Conservation (phyloP, 2,329 filamentous ascomycete species). For the Arachnomyces sp. region DNA sequence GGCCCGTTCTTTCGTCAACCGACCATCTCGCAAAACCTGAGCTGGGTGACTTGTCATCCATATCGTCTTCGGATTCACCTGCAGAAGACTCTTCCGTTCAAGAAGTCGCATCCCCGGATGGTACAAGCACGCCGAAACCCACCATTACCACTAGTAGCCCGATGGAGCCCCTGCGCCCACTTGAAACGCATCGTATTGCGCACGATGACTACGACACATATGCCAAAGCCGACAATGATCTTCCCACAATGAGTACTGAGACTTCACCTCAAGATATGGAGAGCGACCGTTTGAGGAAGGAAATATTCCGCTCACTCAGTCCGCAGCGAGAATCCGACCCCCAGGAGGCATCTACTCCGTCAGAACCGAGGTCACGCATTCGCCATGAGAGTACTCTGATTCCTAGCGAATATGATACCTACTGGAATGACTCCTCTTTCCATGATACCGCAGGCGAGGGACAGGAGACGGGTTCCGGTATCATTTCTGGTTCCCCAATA, state of each 20-base stretch:
- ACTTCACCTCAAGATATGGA: slow-evolving; percentile 33
- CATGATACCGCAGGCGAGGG: too few species aligned
- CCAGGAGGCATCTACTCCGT: neutral
- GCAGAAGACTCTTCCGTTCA: neutral
- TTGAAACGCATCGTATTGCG: slow-evolving; percentile 3
- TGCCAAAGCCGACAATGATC: neutral
- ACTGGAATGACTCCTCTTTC: slow-evolving; percentile 22
- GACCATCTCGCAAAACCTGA: slow-evolving; percentile 34
- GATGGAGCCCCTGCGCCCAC: slow-evolving; percentile 3
- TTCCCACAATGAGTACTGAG: slow-evolving; percentile 18
- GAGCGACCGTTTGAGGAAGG: slow-evolving; percentile 38
- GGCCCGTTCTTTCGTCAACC: slow-evolving; percentile 44
- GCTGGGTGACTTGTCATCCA: slow-evolving; percentile 36
- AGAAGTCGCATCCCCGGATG: neutral
- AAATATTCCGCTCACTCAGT: slow-evolving; percentile 43
- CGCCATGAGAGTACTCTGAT: slow-evolving; percentile 24
- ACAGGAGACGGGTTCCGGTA: slow-evolving; percentile 5
- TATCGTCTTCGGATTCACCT: slow-evolving; percentile 24
- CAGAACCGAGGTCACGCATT: slow-evolving; percentile 9
- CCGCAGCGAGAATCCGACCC: slow-evolving; percentile 16
- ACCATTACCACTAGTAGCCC: neutral
- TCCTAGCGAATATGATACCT: slow-evolving; percentile 31
- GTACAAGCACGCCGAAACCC: neutral
- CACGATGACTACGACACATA: slow-evolving; percentile 4
- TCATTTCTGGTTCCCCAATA: too few species aligned